These are phyloP conservation scores for Hirsutella minnesotensis DNA, from an alignment of 2,329 filamentous ascomycete genomes.

Conservation along the genomic window DNA sequence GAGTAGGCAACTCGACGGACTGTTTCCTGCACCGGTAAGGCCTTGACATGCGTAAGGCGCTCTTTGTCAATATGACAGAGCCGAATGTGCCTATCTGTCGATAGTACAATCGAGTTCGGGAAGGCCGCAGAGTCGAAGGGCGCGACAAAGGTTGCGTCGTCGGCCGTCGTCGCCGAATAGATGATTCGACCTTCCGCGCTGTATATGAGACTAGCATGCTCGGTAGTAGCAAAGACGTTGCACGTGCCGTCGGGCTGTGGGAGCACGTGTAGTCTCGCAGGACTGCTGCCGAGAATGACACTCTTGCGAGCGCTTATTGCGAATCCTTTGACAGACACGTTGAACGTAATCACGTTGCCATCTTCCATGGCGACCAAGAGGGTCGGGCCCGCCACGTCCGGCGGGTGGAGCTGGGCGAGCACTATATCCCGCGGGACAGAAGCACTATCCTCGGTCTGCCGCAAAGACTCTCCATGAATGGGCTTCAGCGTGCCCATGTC, in stretches of 20 bases:
- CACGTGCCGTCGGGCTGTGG: slow-evolving; percentile 55
- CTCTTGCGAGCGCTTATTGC: slow-evolving; percentile 63
- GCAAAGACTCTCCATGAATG: slow-evolving; percentile 51
- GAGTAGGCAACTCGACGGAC: slow-evolving; percentile 83
- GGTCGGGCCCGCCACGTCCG: slow-evolving; percentile 47
- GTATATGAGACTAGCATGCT: slow-evolving; percentile 90
- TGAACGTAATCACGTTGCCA: slow-evolving; percentile 78
- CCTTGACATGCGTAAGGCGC: slow-evolving; percentile 77
- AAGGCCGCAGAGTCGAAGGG: slow-evolving; percentile 74
- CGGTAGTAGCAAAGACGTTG: slow-evolving; percentile 86
- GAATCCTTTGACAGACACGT: slow-evolving; percentile 49
- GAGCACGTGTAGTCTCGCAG: slow-evolving; percentile 69
- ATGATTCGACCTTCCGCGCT: slow-evolving; percentile 76
- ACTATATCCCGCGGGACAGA: slow-evolving; percentile 76
- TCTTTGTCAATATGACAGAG: slow-evolving; percentile 75
- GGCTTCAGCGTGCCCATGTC: slow-evolving; percentile 54
- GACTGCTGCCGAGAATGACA: slow-evolving; percentile 74
- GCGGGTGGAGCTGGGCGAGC: slow-evolving; percentile 65
- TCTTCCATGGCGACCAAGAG: slow-evolving; percentile 87
- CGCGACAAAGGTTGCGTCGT: slow-evolving; percentile 71
- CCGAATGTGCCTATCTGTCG: slow-evolving; percentile 63
- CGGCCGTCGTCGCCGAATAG: slow-evolving; percentile 87
- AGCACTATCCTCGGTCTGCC: slow-evolving; percentile 49
- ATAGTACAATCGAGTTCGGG: slow-evolving; percentile 69
- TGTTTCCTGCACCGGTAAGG: slow-evolving; percentile 67